Conservation (phyloP, 148 eudicot genomes). For the Fagopyrum homotropicum region DNA sequence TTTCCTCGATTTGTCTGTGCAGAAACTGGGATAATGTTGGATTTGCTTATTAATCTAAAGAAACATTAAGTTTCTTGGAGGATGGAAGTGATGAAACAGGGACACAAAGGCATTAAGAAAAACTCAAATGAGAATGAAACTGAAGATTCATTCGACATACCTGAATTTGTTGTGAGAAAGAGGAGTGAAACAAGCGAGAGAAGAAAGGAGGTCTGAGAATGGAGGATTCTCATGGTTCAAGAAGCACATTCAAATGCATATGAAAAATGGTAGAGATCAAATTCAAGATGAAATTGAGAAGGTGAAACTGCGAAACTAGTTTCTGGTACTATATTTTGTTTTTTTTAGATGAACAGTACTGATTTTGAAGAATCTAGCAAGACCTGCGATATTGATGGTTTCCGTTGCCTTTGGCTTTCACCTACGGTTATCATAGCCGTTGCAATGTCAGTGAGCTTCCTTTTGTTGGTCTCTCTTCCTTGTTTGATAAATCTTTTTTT, state of each 20-base stretch:
- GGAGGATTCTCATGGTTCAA: constrained; percentile 9
- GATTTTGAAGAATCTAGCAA: not conserved
- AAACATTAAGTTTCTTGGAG: not conserved
- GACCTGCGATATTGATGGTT: not conserved
- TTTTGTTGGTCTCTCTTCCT: not conserved
- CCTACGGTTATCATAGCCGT: not conserved
- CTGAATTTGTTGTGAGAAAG: constrained; percentile 17
- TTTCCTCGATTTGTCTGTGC: too few species aligned
- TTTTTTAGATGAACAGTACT: not conserved
- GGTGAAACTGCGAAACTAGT: not conserved
- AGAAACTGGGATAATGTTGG: too few species aligned
- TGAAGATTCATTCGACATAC: constrained; percentile 5
- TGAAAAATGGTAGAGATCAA: not conserved
- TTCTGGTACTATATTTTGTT: not conserved
- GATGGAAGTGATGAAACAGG: not conserved
- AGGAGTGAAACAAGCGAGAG: constrained; percentile 5
- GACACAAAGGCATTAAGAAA: too few species aligned
- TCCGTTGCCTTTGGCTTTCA: not conserved
- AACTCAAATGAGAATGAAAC: not conserved
- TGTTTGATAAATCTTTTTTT: too few species aligned
- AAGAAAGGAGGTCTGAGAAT: not conserved
- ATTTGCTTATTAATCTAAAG: too few species aligned
- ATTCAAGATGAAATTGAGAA: not conserved
- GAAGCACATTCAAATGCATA: not conserved
- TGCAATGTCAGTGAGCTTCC: constrained; percentile 1